A percentile compares a stretch with the other conserved stretches of the same genome.
Conservation (phyloP, 2,329 filamentous ascomycete species). For the Xylariaceae sp. region DNA sequence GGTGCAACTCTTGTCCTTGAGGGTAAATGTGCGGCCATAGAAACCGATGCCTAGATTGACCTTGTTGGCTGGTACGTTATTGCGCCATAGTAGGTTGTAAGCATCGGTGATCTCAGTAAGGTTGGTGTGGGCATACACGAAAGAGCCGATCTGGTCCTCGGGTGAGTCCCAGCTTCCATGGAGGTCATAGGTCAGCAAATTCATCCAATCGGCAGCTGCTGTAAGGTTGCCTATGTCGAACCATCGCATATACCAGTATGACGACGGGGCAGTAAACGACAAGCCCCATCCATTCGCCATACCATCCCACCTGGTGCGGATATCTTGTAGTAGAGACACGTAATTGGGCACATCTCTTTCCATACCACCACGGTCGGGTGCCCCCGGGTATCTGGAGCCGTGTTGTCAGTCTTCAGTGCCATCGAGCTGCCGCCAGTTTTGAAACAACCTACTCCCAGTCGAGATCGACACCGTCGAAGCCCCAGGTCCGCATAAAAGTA, state of each 20-base stretch:
- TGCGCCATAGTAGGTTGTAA: slow-evolving; percentile 50
- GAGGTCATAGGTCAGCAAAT: slow-evolving; percentile 48
- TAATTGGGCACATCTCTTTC: slow-evolving; percentile 3
- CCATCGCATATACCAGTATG: slow-evolving; percentile 19
- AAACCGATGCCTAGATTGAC: slow-evolving; percentile 41
- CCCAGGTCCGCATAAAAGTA: slow-evolving; percentile 19
- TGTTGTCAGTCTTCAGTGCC: background rate
- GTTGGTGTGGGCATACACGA: slow-evolving; percentile 47
- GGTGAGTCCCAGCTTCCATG: slow-evolving; percentile 46
- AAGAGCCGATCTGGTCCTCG: slow-evolving; percentile 34
- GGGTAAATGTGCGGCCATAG: slow-evolving; percentile 42
- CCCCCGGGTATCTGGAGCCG: slow-evolving; percentile 1
- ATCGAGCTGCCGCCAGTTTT: background rate
- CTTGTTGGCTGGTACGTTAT: slow-evolving; percentile 43
- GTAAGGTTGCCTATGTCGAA: slow-evolving; percentile 4
- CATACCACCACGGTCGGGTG: slow-evolving; percentile 10
- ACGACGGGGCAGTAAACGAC: slow-evolving; percentile 9
- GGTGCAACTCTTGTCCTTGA: slow-evolving; percentile 30
- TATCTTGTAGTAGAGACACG: slow-evolving; percentile 2
- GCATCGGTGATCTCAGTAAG: slow-evolving; percentile 47
- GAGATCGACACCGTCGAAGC: slow-evolving; percentile 23
- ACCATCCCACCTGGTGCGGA: slow-evolving; percentile 9
- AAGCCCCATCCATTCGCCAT: slow-evolving; percentile 8
- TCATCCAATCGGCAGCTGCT: slow-evolving; percentile 35
- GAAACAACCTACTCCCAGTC: slow-evolving; percentile 24